Evolutionary conservation across 163 green algal species (phyloP).

Genomic region (Scenedesmus sp.): DNA sequence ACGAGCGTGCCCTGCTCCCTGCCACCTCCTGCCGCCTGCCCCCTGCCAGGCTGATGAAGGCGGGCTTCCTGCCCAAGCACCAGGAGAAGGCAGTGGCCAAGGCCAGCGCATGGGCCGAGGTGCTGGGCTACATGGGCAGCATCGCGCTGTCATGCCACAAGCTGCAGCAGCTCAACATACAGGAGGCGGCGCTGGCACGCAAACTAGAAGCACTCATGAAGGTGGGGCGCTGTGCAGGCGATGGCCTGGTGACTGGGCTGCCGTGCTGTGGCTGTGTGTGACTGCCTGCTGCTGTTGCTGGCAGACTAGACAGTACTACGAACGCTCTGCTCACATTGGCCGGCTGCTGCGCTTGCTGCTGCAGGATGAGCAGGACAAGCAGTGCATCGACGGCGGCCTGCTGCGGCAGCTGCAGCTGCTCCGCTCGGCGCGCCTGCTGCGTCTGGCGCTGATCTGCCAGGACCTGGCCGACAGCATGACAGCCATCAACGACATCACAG

Average conservation of each 20-base stretch:
- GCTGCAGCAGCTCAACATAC: conserved; percentile 51
- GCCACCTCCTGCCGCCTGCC: not conserved
- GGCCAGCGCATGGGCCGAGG: conserved; percentile 74
- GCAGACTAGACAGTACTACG: too few relatives aligned
- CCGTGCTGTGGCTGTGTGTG: not conserved
- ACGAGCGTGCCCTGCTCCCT: not conserved
- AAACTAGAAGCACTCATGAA: conserved; percentile 51
- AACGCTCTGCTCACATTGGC: too few relatives aligned
- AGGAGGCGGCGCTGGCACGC: conserved; percentile 62
- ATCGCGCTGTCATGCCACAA: conserved; percentile 71
- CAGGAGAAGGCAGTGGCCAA: conserved; percentile 60
- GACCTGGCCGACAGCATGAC: conserved; percentile 72
- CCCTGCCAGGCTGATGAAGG: conserved; percentile 78
- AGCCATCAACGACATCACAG: conserved; percentile 70
- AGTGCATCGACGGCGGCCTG: conserved; percentile 8
- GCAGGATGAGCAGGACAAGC: conserved; percentile 15
- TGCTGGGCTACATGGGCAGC: conserved; percentile 78
- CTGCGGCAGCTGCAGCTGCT: conserved; percentile 53
- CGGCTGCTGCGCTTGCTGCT: not conserved
- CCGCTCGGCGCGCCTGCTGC: conserved; percentile 54
- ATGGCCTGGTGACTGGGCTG: not conserved
- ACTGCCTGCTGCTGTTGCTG: not conserved
- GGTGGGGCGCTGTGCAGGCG: not conserved
- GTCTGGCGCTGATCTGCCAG: conserved; percentile 68
- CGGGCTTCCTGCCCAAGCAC: conserved; percentile 74